Evolutionary conservation across 2,329 filamentous ascomycete genomes (phyloP), one percentile per base, ranked within the genome.

Genomic region (Lomentospora prolificans): DNA sequence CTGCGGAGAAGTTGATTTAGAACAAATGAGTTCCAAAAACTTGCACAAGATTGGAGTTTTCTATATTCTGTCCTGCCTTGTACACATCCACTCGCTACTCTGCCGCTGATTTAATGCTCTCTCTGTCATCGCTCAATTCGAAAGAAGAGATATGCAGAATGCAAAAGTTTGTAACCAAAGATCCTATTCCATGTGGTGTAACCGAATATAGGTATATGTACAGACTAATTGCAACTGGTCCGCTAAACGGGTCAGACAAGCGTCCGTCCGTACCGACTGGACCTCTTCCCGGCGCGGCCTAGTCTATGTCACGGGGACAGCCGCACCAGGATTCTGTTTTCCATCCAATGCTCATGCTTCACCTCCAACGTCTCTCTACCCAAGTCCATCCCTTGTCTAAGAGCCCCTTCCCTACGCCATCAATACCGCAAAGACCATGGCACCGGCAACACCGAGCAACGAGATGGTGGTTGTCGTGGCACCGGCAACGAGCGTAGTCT

Each of bases 131-230:
- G n/a, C n/a, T n/a, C n/a, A n/a, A n/a, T n/a, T n/a, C n/a, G n/a
- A n/a, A n/a, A n/a, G n/a, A n/a, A n/a, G n/a, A n/a, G n/a, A n/a
- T n/a, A n/a, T n/a, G n/a, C n/a, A n/a, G n/a, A n/a, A n/a, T n/a
- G 10, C 19, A 48, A 48, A 14, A 25, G 24, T 48, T 22, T 22
- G 41, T 22, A 48, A 22, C 5, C 5, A n/a, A 48, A 27, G 22
- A 14, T 25, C 44, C 22, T 27, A 48, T 48, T 48, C 22, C 22
- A 25, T 48, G 6, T 19, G 22, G 44, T 48, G 44, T 48, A 48
- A 48, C 44, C 44, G 44, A 48, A 48, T 48, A 48, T 48, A 48
- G 44, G 44, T 48, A 48, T 48, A 48, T 48, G 22, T 48, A 48
- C 44, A 48, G 44, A 48, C 44, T 48, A 48, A 48, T 48, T 8